Percentiles rank a stretch among this genome's conserved stretches.
Conservation (phyloP, 352 stramenopile species). For the Phytopythium helicoides region DNA sequence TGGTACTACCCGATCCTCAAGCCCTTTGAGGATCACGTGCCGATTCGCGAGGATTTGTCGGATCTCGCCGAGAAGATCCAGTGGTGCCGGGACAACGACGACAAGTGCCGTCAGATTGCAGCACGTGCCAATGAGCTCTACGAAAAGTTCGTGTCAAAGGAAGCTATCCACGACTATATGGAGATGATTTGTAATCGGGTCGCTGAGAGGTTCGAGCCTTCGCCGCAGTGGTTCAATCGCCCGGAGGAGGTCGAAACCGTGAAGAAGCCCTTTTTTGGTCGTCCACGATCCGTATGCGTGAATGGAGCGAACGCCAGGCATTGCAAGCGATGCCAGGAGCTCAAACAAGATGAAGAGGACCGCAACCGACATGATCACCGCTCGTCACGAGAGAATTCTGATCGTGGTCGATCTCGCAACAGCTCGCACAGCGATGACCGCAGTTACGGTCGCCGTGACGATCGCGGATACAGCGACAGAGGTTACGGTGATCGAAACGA, state of each 20-base stretch:
- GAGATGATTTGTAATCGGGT: slow-evolving; percentile 94
- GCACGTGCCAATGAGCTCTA: slow-evolving; percentile 94
- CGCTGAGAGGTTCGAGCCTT: slow-evolving; percentile 81
- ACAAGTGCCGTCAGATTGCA: slow-evolving; percentile 95
- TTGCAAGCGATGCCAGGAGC: slow-evolving; percentile 69
- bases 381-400: slow-evolving; percentile 19
- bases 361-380: slow-evolving; percentile 19
- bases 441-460: slow-evolving; percentile 17
- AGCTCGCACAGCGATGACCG: slow-evolving; percentile 7
- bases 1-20: slow-evolving; percentile 96
- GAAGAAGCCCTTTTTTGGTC: slow-evolving; percentile 57
- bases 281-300: slow-evolving; percentile 54
- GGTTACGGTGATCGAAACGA: slow-evolving; percentile 11
- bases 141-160: slow-evolving; percentile 89
- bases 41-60: slow-evolving; percentile 95
- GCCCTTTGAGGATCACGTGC: slow-evolving; percentile 97
- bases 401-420: slow-evolving; percentile 19
- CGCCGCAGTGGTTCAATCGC: slow-evolving; percentile 63
- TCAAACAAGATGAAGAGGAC: slow-evolving; percentile 59
- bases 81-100: slow-evolving; percentile 97
- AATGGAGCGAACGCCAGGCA: slow-evolving; percentile 47
- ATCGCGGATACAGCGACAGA: slow-evolving; percentile 9
- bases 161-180: slow-evolving; percentile 96
- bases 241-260: slow-evolving; percentile 50
- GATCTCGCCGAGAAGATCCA: slow-evolving; percentile 98